These are phyloP conservation scores for Thermochaetoides thermophila DNA, from an alignment of 495 filamentous ascomycete genomes.

Conservation along the genomic window DNA sequence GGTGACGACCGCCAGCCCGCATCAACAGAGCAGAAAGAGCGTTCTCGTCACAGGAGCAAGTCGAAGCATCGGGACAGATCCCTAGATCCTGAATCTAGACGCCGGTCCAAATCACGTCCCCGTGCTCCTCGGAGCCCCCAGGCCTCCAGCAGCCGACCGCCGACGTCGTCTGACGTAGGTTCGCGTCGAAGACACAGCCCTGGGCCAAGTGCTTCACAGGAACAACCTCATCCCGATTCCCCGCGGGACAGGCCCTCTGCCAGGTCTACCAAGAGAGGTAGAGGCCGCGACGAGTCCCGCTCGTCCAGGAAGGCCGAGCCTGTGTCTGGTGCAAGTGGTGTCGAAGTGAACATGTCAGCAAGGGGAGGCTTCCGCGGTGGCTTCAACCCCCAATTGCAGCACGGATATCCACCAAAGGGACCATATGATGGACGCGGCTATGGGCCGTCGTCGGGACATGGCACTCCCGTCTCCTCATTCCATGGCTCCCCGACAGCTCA, in stretches of 20 bases:
- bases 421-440: constrained; percentile 29
- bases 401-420: constrained; percentile 16
- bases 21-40: background rate
- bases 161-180: constrained; percentile 21
- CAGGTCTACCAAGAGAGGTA: constrained; percentile 20
- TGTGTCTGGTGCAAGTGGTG: constrained; percentile 31
- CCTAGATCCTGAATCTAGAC: constrained; percentile 16
- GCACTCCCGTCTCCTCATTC: constrained; percentile 44
- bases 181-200: constrained; percentile 19
- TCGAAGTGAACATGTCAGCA: constrained; percentile 31
- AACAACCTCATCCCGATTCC: constrained; percentile 16
- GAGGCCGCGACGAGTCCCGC: constrained; percentile 19
- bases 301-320: constrained; percentile 17
- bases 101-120: constrained; percentile 24
- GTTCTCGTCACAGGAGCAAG: constrained; percentile 8
- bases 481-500: constrained; percentile 51
- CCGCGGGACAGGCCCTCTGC: constrained; percentile 24
- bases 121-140: constrained; percentile 12
- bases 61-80: constrained; percentile 22
- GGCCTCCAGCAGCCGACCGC: constrained; percentile 18
- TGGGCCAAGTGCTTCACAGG: constrained; percentile 16
- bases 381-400: constrained; percentile 20
- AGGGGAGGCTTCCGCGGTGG: constrained; percentile 27
- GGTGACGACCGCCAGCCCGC: constrained; percentile 1
- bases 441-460: constrained; percentile 43